Evolutionary conservation across 441 rosid genomes (phyloP), one percentile per base, ranked within the genome.

Genomic region (Erodium texanum): DNA sequence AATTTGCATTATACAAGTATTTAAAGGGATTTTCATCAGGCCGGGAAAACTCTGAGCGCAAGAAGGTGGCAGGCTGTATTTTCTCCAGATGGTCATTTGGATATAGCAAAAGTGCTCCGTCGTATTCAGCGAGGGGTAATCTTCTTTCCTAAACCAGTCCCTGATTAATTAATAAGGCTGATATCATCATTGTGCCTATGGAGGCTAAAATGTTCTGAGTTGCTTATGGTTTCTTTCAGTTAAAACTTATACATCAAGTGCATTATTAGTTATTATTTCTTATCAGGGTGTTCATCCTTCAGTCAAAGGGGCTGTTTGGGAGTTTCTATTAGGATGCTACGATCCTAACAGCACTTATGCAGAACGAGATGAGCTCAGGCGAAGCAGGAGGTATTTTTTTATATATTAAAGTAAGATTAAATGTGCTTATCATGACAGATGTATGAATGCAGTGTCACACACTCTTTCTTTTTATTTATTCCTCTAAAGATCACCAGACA

Each of bases 61-160:
- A 87, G 97, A 81, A 88, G 87, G 72, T 93, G 99, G 96, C 89
- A 89, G 65, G 84, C 92, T 22, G 88, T 92, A 2, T 91, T 93
- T 74, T 85, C 96, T 18, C 81, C 79, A 77, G 88, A 89, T 71
- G 99, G 97, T 15, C 89, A 78, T 70, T 77, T 94, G 84, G 96
- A 94, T 68, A 87, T 94, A 67, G 93, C 85, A 8, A 84, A 74
- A 80, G 96, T 92, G 66, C 97, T 94, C 52, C 78, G 85, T 32
- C 82, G 99, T 70, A 92, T 94, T 72, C 97, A 94, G 73, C 82
- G 91, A 34, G 99, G 97, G 79, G 99, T 94, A 74, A 48, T 78
- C 24, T 59, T 56, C 36, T 56, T 70, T 62, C 48, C 20, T 54
- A 54, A 54, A 16, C 61, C 18, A 5, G 61, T 54, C 22, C 61